Evolutionary conservation across 257 asterid species (phyloP).

Genomic region (Vinca minor): DNA sequence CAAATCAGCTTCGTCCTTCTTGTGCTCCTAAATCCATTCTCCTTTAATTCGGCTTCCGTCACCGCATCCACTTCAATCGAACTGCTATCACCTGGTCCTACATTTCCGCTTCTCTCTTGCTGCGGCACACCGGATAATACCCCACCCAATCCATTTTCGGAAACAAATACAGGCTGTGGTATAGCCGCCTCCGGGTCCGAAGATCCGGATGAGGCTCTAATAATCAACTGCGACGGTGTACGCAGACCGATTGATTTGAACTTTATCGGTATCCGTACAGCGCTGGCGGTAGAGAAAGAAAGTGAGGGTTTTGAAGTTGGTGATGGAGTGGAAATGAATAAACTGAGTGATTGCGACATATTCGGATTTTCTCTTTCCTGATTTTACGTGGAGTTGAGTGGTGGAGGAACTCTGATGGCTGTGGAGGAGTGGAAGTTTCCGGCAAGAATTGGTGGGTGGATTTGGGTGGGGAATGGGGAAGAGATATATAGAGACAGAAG

Average conservation of each 20-base stretch:
- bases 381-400: too few relatives aligned
- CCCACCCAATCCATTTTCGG: conserved; percentile 51
- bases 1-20: conserved; percentile 87
- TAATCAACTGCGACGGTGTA: neutral
- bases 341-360: conserved; percentile 31
- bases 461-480: too few relatives aligned
- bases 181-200: conserved; percentile 22
- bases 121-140: conserved; percentile 21
- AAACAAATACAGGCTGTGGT: conserved; percentile 20
- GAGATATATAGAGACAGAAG: neutral
- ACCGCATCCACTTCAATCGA: conserved; percentile 86
- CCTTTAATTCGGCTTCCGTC: conserved; percentile 93
- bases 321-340: conserved; percentile 25
- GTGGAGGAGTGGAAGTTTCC: conserved; percentile 6
- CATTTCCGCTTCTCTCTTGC: conserved; percentile 22
- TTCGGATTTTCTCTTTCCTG: neutral
- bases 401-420: neutral
- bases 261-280: conserved; percentile 17
- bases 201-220: conserved; percentile 15
- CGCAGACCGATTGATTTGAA: too few relatives aligned
- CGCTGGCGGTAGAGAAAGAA: conserved; percentile 15
- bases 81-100: conserved; percentile 36
- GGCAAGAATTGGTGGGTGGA: neutral
- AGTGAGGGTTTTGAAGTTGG: conserved; percentile 18
- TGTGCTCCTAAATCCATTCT: conserved; percentile 95